Evolutionary conservation across 495 filamentous ascomycete species (phyloP).

Genomic region (Aspergillus carlsbadensis): DNA sequence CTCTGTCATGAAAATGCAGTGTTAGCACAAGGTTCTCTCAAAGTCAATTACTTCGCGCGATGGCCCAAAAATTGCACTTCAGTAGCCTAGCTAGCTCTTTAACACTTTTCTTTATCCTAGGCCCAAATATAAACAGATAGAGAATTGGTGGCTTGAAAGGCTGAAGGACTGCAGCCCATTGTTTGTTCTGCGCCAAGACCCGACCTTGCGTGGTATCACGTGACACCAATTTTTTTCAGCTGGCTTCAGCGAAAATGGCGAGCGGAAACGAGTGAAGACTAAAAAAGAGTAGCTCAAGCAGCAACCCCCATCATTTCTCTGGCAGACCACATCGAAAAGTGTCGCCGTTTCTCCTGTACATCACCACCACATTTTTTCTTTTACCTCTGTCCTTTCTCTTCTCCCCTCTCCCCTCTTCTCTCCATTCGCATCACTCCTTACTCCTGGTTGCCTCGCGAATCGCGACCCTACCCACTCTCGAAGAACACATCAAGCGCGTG

Average conservation of each 20-base stretch:
- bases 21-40: neutral
- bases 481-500: constrained; percentile 13
- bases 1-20: neutral
- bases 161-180: neutral
- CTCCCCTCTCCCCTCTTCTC: constrained; percentile 1
- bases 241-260: constrained; percentile 20
- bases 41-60: too few relatives aligned
- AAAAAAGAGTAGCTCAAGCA: constrained; percentile 16
- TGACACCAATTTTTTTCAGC: constrained; percentile 21
- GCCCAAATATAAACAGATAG: too few relatives aligned
- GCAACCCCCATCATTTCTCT: constrained; percentile 11
- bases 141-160: too few relatives aligned
- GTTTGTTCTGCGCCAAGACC: constrained; percentile 17
- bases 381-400: constrained; percentile 8
- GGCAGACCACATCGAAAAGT: constrained; percentile 19
- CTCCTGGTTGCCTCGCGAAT: constrained; percentile 15
- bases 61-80: too few relatives aligned
- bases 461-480: constrained; percentile 12
- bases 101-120: too few relatives aligned
- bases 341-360: neutral
- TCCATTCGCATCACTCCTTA: neutral
- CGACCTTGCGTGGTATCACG: constrained; percentile 20
- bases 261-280: constrained; percentile 12
- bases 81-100: too few relatives aligned
- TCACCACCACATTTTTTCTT: neutral